Percentiles rank a stretch among this genome's conserved stretches.
Evolutionary conservation across 768 basidiomycete genomes (phyloP).

Genomic region (Mycena rosella): DNA sequence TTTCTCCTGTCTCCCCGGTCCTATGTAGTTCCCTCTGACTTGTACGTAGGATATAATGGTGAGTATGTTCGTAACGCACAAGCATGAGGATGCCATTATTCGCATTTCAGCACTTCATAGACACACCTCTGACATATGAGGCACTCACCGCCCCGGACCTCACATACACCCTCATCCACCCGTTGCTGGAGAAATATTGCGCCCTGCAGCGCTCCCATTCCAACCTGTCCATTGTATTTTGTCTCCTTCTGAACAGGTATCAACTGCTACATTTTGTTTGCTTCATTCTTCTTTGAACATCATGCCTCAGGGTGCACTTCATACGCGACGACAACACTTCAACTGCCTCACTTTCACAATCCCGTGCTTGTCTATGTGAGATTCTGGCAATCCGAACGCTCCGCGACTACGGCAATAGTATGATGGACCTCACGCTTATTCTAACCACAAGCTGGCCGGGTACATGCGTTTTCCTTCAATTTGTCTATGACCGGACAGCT

Average conservation of each 20-base stretch:
- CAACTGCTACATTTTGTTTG: too few relatives aligned
- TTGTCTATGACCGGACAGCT: background rate
- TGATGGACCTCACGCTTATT: constrained; percentile 76
- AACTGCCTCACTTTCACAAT: constrained; percentile 75
- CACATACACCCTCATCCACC: constrained; percentile 90
- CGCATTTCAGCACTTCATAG: constrained; percentile 78
- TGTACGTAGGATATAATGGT: constrained; percentile 72
- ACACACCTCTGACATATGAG: constrained; percentile 87
- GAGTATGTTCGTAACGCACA: constrained; percentile 13
- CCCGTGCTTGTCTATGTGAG: constrained; percentile 89
- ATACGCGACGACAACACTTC: constrained; percentile 82
- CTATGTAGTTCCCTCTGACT: background rate
- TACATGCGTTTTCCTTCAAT: constrained; percentile 1
- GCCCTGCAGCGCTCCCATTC: constrained; percentile 71
- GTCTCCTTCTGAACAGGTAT: constrained; percentile 89
- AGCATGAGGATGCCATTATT: constrained; percentile 21
- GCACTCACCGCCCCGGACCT: constrained; percentile 88
- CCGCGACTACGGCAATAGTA: constrained; percentile 75
- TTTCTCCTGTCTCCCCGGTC: background rate
- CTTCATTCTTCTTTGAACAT: too few relatives aligned
- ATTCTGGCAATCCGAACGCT: constrained; percentile 87
- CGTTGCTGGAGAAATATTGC: constrained; percentile 89
- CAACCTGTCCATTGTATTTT: constrained; percentile 90
- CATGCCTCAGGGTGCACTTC: constrained; percentile 90
- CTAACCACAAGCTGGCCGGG: constrained; percentile 82